Conservation (phyloP, 768 basidiomycete species). For the Phlebiopsis gigantea region DNA sequence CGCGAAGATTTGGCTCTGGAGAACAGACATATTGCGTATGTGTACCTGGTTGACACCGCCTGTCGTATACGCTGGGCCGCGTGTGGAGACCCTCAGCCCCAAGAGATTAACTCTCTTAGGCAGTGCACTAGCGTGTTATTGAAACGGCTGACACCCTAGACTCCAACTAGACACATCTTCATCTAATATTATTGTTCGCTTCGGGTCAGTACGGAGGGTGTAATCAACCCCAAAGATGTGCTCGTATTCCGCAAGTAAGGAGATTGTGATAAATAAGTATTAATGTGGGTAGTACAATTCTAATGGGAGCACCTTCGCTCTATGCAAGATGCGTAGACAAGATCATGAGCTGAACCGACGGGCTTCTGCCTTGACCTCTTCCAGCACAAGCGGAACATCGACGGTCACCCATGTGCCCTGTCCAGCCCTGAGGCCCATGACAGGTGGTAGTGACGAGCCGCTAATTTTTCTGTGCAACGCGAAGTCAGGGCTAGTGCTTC, state of each 20-base stretch:
- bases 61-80: slow-evolving; percentile 89
- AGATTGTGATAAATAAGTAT: not conserved
- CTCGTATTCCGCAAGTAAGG: not conserved
- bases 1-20: slow-evolving; percentile 82
- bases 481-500: not conserved
- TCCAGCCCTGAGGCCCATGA: slow-evolving; percentile 8
- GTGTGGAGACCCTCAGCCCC: slow-evolving; percentile 73
- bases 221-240: too few relatives aligned
- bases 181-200: not conserved
- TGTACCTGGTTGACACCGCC: slow-evolving; percentile 85
- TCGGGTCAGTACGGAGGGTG: too few relatives aligned
- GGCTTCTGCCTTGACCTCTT: slow-evolving; percentile 8
- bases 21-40: slow-evolving; percentile 89
- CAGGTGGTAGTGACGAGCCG: slow-evolving; percentile 9
- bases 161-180: not conserved
- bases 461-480: slow-evolving; percentile 12
- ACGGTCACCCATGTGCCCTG: slow-evolving; percentile 5
- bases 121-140: slow-evolving; percentile 67
- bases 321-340: slow-evolving; percentile 27
- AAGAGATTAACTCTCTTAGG: slow-evolving; percentile 67
- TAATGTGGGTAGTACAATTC: not conserved
- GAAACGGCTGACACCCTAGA: slow-evolving; percentile 31
- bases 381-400: slow-evolving; percentile 1
- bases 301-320: not conserved
- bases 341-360: not conserved